These are phyloP conservation scores for Lyophyllum decastes DNA, from an alignment of 768 basidiomycete genomes.

Conservation along the genomic window DNA sequence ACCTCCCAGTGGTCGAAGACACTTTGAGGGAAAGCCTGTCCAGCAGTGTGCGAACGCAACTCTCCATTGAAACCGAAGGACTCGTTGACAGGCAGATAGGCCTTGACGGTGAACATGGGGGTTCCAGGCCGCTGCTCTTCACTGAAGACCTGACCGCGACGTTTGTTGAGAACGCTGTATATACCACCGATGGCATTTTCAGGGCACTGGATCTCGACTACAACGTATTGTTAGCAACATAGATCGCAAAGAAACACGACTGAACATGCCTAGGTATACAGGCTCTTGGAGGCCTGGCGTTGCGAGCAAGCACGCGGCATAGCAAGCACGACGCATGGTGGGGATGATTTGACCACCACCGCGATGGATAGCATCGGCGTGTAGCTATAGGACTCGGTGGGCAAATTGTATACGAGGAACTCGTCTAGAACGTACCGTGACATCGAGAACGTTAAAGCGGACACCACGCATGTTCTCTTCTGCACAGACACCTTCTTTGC, in stretches of 20 bases:
- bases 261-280: constrained; percentile 77
- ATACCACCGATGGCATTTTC: constrained; percentile 99
- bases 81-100: constrained; percentile 88
- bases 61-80: constrained; percentile 99
- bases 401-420: constrained; percentile 4
- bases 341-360: constrained; percentile 99
- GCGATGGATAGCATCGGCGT: constrained; percentile 98
- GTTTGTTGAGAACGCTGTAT: constrained; percentile 91
- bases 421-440: constrained; percentile 62
- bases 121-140: constrained; percentile 98
- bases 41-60: constrained; percentile 87
- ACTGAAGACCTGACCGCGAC: constrained; percentile 97
- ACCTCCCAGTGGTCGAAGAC: constrained; percentile 95
- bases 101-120: constrained; percentile 99
- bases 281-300: constrained; percentile 93
- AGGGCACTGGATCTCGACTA: constrained; percentile 98
- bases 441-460: constrained; percentile 94
- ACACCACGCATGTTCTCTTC: constrained; percentile 99
- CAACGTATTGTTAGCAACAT: constrained; percentile 3
- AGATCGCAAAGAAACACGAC: not conserved
- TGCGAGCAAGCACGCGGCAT: constrained; percentile 94
- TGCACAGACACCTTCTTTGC: constrained; percentile 94
- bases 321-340: constrained; percentile 93
- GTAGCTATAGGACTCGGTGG: constrained; percentile 54
- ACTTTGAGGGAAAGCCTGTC: constrained; percentile 97